Base-by-base conservation (phyloP, 2,329 filamentous ascomycete genomes). In the Juglanconis sp. region DNA sequence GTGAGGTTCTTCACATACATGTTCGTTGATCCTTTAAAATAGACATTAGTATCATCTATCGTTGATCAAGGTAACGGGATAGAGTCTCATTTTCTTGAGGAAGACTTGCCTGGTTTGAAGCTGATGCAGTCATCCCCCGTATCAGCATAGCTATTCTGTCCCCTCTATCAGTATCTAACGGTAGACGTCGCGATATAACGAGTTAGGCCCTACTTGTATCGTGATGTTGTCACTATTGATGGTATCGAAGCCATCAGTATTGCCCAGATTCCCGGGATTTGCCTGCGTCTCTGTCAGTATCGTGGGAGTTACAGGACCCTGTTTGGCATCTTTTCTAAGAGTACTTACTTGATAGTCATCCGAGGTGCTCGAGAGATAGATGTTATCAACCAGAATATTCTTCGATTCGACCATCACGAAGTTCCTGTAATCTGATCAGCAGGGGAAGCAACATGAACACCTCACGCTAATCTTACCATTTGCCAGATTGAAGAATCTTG, bases 361-460 rank as follows among this genome's bases (percentile, higher is more conserved):
- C 7, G 56, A 57, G 3, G 48, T 57, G 38, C 56, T 57, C 13
- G 56, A 57, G 15, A 57, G 10, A 13, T 57, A 53, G 5, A 57
- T 57, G 8, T 47, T 53, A 5, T 57, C 56, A 2, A 47, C 56
- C 24, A 57, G 24, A 6, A 57, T 47, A 30, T 57, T 38, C 11
- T 36, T 52, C 4, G 56, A 57, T n/a, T 57, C 56, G 8, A 57
- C 56, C 56, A 57, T 57, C 6, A 57, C 56, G 6, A 57, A 57
- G 15, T 57, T 53, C 56, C 56, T 57, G 34, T 15, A 2, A n/a
- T 3, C 13, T n/a, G 5, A 13, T 50, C 3, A 50, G 48, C 15
- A 36, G 30, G 4, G 24, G 24, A 24, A n/a, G n/a, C n/a, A 6
- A 17, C 5, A 40, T 11, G 5, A 34, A 4, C 24, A 24, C 24